Evolutionary conservation across 768 basidiomycete genomes (phyloP).

Genomic region (Collybia sordida): DNA sequence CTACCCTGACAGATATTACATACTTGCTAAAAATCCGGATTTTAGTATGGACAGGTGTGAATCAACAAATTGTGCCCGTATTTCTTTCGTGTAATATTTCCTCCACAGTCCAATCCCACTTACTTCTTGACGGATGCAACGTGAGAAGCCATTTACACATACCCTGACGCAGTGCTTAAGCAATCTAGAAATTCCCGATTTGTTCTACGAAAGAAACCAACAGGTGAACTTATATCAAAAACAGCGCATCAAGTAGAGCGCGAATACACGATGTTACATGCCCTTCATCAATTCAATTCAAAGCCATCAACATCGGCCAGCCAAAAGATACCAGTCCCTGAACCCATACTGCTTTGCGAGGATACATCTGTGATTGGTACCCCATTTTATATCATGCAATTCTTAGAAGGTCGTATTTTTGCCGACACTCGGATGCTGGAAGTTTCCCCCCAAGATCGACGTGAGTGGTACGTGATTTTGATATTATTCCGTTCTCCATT

Average conservation of each 20-base stretch:
- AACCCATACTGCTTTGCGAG: conserved; percentile 81
- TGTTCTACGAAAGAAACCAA: conserved; percentile 92
- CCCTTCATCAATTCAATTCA: conserved; percentile 75
- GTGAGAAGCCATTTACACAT: conserved; percentile 35
- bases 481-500: background rate
- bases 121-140: conserved; percentile 85
- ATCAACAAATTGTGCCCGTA: background rate
- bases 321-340: conserved; percentile 77
- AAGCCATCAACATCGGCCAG: conserved; percentile 46
- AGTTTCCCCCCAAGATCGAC: conserved; percentile 56
- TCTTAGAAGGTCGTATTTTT: conserved; percentile 91
- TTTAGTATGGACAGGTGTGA: conserved; percentile 83
- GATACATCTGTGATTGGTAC: conserved; percentile 80
- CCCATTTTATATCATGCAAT: conserved; percentile 97
- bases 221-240: conserved; percentile 79
- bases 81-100: background rate
- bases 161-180: background rate
- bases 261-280: conserved; percentile 79
- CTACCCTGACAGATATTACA: too few relatives aligned
- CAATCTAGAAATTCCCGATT: conserved; percentile 52
- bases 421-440: conserved; percentile 80
- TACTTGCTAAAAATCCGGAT: background rate
- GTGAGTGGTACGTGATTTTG: conserved; percentile 59
- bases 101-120: conserved; percentile 85
- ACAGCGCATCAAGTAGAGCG: conserved; percentile 97